Base-by-base conservation (phyloP, 371 early-diverging fungal genomes). In the Lichtheimia corymbifera region DNA sequence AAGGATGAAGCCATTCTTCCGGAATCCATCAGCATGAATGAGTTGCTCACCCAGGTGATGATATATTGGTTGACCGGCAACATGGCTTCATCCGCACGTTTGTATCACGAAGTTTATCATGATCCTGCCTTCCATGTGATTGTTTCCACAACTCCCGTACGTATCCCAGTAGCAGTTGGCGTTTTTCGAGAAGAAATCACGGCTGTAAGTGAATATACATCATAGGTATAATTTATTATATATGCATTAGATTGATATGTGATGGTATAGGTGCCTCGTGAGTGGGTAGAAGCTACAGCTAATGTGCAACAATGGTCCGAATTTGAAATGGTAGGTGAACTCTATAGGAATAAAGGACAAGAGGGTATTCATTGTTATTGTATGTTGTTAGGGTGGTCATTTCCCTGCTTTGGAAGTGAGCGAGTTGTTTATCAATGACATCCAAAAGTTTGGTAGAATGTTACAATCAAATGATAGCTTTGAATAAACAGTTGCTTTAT, bases 351-450 rank as follows among this genome's bases (percentile, higher is more conserved):
- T 15, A 52, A 17, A 18, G 5, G 18, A 13, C n/a, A 55, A 55
- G n/a, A n/a, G n/a, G 12, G 30, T 1, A 13, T 43, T 52, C 18
- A 22, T 15, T 58, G 30, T 35, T 28, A 15, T 52, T 7, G 5
- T 52, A 17, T 52, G 14, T 17, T 52, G 22, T 18, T 71, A 77
- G 74, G 88, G 90, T 17, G 91, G 91, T 0, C 91, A 89, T 64
- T 91, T 91, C 61, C 82, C 88, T 4, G 83, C 83, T 7, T 68
- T 91, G 64, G 89, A 91, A 63, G 73, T 72, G 6, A 81, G 83
- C 0, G 74, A 80, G 9, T 22, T 82, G 49, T 59, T 86, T n/a
- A 55, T 72, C 15, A 55, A 63, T 22, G 88, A 87, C 27, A 41
- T 81, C 4, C 79, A 71, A 25, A 50, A 44, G 5, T 76, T 79